These are phyloP conservation scores for Daldinia eschscholtzii DNA, from an alignment of 2,329 filamentous ascomycete species.

Conservation along the genomic window DNA sequence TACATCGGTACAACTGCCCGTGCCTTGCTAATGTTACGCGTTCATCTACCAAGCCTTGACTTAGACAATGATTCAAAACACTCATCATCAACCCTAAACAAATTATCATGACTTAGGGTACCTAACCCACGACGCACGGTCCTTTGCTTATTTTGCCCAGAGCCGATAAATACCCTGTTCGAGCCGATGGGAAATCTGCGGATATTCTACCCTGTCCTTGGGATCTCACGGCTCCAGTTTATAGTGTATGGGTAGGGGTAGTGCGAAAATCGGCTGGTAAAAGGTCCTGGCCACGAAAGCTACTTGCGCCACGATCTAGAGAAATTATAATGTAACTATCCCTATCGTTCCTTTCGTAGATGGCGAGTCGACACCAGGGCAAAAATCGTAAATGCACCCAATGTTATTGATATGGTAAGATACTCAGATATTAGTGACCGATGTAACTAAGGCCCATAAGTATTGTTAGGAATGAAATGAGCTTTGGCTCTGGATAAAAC, in stretches of 20 bases:
- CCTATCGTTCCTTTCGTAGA: background rate
- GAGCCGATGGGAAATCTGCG: background rate
- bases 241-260: background rate
- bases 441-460: background rate
- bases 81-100: background rate
- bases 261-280: slow-evolving; percentile 8
- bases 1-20: background rate
- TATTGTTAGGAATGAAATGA: background rate
- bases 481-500: background rate
- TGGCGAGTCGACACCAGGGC: background rate
- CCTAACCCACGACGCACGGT: background rate
- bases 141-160: background rate
- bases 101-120: background rate
- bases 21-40: background rate
- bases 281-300: background rate
- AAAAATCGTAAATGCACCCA: background rate
- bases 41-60: background rate
- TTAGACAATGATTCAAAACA: background rate
- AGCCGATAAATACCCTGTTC: background rate
- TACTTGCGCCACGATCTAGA: background rate
- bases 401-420: background rate
- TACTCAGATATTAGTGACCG: background rate
- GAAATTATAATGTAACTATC: background rate
- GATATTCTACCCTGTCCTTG: background rate
- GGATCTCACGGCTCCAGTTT: background rate